phyloP scores from a whole-genome alignment of 2,329 filamentous ascomycete genomes.

The Clonostachys chloroleuca region DNA sequence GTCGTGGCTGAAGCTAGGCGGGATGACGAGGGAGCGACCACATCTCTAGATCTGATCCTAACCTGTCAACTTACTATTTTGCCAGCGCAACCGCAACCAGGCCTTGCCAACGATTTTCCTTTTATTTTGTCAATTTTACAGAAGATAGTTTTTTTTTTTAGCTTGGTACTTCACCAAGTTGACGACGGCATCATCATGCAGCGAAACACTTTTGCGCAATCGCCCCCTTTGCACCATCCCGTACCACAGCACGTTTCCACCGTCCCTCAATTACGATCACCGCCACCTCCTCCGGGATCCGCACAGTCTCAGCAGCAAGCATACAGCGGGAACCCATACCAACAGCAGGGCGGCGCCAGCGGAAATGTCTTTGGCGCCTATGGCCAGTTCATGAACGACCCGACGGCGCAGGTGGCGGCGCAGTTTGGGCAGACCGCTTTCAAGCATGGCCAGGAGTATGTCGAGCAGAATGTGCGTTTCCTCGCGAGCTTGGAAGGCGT shows the following conservation, averaged over 20 bases:
- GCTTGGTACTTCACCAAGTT: no score
- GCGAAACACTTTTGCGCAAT: conserved; percentile 78
- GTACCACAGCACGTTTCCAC: conserved; percentile 98
- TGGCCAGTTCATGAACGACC: conserved; percentile 92
- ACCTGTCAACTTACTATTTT: no score
- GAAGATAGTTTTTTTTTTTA: no score
- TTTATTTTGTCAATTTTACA: no score
- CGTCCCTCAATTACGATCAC: conserved; percentile 93
- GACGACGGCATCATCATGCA: conserved; percentile 60
- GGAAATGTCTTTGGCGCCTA: conserved; percentile 66
- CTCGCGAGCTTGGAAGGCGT: background rate
- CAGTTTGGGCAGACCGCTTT: conserved; percentile 92
- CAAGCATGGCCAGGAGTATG: conserved; percentile 85
- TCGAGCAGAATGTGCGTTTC: conserved; percentile 83
- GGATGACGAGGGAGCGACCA: conserved; percentile 23
- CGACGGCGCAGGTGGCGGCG: conserved; percentile 89
- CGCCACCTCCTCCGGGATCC: conserved; percentile 72
- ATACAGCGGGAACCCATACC: conserved; percentile 65
- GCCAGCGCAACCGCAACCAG: no score
- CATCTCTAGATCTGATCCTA: conserved; percentile 19
- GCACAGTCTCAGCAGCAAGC: conserved; percentile 61
- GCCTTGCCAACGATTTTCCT: no score
- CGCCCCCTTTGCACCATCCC: conserved; percentile 92
- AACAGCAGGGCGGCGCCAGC: conserved; percentile 46
- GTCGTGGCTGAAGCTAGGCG: background rate